A percentile compares a stretch with the other conserved stretches of the same genome.
These are phyloP conservation scores for Torrubiella hemipterigena DNA, from an alignment of 2,329 filamentous ascomycete genomes.

Conservation along the genomic window DNA sequence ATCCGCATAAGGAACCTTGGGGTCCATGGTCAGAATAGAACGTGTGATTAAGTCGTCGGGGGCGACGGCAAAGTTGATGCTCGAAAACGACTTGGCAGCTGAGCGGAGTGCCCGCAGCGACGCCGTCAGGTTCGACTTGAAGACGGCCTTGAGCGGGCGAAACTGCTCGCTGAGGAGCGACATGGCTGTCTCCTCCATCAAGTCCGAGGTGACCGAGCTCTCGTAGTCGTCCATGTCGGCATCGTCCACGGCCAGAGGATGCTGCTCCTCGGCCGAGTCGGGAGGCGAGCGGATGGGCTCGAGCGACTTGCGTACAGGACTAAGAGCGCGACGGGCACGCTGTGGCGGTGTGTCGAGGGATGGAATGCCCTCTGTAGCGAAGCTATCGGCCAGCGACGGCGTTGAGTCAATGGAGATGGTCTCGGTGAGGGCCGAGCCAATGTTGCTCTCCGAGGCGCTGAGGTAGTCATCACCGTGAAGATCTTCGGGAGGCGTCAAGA, in stretches of 20 bases:
- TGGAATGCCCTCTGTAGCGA: slow-evolving; percentile 34
- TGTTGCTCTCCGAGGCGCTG: slow-evolving; percentile 36
- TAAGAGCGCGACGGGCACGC: slow-evolving; percentile 19
- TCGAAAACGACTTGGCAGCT: slow-evolving; percentile 51
- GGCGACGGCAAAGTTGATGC: slow-evolving; percentile 50
- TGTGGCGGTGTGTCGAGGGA: slow-evolving; percentile 33
- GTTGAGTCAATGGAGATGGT: slow-evolving; percentile 49
- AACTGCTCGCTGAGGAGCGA: slow-evolving; percentile 23
- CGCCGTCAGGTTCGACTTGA: slow-evolving; percentile 59
- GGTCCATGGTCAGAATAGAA: slow-evolving; percentile 56
- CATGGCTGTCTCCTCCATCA: slow-evolving; percentile 12
- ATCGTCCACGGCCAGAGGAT: slow-evolving; percentile 30
- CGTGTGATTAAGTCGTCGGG: slow-evolving; percentile 56
- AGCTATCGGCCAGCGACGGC: slow-evolving; percentile 45
- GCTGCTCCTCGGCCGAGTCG: slow-evolving; percentile 36
- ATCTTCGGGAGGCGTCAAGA: slow-evolving; percentile 50
- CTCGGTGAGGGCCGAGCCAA: slow-evolving; percentile 37
- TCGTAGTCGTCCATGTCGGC: slow-evolving; percentile 25
- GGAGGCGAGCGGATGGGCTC: slow-evolving; percentile 45
- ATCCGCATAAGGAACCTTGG: slow-evolving; percentile 53
- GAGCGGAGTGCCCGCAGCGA: slow-evolving; percentile 52
- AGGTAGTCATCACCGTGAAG: slow-evolving; percentile 35
- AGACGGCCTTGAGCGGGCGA: slow-evolving; percentile 42
- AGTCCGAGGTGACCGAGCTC: slow-evolving; percentile 35
- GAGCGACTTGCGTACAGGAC: slow-evolving; percentile 32